phyloP scores from a whole-genome alignment of 257 asterid genomes.

The Nemophila menziesii region DNA sequence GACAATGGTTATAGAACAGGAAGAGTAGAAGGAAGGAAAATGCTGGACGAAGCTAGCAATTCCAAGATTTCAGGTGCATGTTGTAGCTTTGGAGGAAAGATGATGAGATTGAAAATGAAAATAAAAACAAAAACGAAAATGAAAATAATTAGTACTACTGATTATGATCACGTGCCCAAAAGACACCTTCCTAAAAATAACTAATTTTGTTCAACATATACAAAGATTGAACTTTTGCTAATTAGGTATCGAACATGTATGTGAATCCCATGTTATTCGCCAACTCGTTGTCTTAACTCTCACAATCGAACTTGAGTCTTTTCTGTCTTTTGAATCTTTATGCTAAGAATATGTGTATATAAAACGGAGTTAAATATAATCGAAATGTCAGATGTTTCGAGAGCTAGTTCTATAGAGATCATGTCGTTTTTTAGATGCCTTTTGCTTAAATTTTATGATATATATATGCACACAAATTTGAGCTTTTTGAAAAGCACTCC shows the following conservation, averaged over 20 bases:
- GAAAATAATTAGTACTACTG: not conserved
- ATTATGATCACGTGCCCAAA: constrained; percentile 12
- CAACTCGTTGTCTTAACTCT: too few relatives aligned
- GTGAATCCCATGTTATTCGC: too few relatives aligned
- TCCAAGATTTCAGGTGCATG: constrained; percentile 21
- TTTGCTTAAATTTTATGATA: not conserved
- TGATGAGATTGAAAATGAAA: constrained; percentile 5
- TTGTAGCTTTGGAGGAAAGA: constrained; percentile 8
- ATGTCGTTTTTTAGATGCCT: too few relatives aligned
- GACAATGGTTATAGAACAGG: not conserved
- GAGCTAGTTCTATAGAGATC: too few relatives aligned
- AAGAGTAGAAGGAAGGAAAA: not conserved
- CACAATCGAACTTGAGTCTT: too few relatives aligned
- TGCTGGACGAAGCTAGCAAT: constrained; percentile 17
- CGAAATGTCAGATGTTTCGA: too few relatives aligned
- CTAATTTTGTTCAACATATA: constrained; percentile 2
- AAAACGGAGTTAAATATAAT: too few relatives aligned
- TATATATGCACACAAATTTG: not conserved
- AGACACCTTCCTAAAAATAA: constrained; percentile 10
- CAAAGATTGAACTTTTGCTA: too few relatives aligned
- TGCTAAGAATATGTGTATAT: too few relatives aligned
- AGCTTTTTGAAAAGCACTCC: not conserved
- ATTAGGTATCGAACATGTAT: too few relatives aligned
- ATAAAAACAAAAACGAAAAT: not conserved
- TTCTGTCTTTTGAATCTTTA: too few relatives aligned